Evolutionary conservation across 306 rosid species (phyloP).

Genomic region (Vigna angularis): DNA sequence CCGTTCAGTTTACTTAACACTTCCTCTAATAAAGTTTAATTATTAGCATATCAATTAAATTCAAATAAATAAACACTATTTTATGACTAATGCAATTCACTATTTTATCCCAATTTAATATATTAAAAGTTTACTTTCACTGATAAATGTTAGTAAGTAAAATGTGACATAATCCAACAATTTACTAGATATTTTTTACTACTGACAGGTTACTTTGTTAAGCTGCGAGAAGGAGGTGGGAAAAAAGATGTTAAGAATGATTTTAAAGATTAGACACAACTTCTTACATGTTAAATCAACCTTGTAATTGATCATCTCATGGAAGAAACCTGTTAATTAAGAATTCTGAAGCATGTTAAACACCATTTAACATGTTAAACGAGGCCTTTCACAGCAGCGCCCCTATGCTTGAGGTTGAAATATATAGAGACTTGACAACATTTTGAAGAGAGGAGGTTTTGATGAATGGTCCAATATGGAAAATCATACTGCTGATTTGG

Average conservation of each 20-base stretch:
- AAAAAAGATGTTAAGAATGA: neutral
- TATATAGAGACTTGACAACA: neutral
- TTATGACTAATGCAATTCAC: neutral
- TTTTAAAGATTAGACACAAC: neutral
- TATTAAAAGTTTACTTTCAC: neutral
- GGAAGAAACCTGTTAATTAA: neutral
- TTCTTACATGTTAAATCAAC: neutral
- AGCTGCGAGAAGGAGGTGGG: too few species aligned
- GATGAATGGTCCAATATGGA: conserved; percentile 13
- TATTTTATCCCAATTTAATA: neutral
- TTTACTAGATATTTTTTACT: neutral
- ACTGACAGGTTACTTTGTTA: too few species aligned
- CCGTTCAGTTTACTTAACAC: too few species aligned
- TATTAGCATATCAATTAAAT: too few species aligned
- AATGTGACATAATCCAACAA: neutral
- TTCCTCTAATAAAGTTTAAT: too few species aligned
- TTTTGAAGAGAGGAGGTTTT: neutral
- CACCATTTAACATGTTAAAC: too few species aligned
- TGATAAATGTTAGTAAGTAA: neutral
- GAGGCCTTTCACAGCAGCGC: too few species aligned
- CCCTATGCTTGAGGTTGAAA: neutral
- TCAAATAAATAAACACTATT: too few species aligned
- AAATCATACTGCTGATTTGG: conserved; percentile 9
- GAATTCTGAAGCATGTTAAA: conserved; percentile 1
- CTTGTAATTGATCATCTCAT: neutral